Evolutionary conservation across 306 rosid species (phyloP).

Genomic region (Casuarina glauca): DNA sequence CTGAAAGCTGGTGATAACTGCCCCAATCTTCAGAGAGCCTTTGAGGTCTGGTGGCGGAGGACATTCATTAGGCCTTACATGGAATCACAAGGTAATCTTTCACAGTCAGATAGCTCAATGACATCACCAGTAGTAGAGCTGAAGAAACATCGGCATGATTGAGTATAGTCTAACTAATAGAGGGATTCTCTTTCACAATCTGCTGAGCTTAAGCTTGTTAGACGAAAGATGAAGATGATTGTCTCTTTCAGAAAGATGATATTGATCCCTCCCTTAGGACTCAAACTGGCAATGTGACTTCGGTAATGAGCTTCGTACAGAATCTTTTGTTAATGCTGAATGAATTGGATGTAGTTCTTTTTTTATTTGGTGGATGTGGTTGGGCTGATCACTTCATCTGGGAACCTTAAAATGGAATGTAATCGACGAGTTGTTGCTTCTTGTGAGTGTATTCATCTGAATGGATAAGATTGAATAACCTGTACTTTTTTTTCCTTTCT

Average conservation of each 20-base stretch:
- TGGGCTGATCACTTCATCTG: slow-evolving; percentile 18
- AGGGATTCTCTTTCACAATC: slow-evolving; percentile 1
- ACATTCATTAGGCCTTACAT: slow-evolving; percentile 72
- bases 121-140: slow-evolving; percentile 33
- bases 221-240: not conserved
- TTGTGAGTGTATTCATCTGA: not conserved
- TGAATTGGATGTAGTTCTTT: slow-evolving; percentile 18
- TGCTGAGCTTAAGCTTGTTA: not conserved
- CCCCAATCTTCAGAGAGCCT: slow-evolving; percentile 90
- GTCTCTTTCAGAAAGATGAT: slow-evolving; percentile 9
- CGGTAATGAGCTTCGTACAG: not conserved
- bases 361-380: slow-evolving; percentile 15
- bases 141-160: slow-evolving; percentile 6
- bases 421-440: not conserved
- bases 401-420: not conserved
- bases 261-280: slow-evolving; percentile 5
- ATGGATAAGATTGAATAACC: not conserved
- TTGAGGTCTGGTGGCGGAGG: slow-evolving; percentile 97
- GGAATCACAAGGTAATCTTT: slow-evolving; percentile 52
- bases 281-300: not conserved
- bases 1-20: slow-evolving; percentile 83
- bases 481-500: not conserved
- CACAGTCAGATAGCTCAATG: slow-evolving; percentile 46
- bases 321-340: not conserved
- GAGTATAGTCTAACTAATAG: not conserved